Base-by-base conservation (phyloP, 441 rosid genomes). In the Theobroma grandiflorum region DNA sequence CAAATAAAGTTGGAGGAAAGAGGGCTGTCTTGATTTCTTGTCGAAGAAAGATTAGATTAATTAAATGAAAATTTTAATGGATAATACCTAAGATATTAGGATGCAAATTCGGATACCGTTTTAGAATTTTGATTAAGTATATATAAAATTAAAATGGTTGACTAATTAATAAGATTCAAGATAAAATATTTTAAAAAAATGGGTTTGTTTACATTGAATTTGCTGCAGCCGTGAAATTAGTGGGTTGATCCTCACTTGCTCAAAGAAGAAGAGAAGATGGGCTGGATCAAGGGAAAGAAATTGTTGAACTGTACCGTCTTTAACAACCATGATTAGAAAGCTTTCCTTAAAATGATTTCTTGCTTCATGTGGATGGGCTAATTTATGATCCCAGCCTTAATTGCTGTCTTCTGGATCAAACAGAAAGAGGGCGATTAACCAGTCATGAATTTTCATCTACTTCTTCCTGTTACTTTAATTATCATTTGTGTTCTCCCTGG, bases 211-310 rank as follows among this genome's bases (percentile, higher is more conserved):
- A 14, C 8, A 2, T 26, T 49, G 57, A 20, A 49, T 15, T 40
- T 6, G 33, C n/a, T 45, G 45, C 5, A 22, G 15, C 64, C 37
- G 5, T 22, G 9, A n/a, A 55, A 55, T 2, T 9, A 43, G 15
- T 43, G 72, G 72, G 72, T 33, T n/a, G 49, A 18, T 66, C 47
- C n/a, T 66, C 31, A 9, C 52, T n/a, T 40, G 8, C n/a, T 67
- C 52, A 38, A 67, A 10, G 31, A 67, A 4, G 52, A 40, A 63
- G 14, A 0, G 9, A 63, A 62, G 18, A 6, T 35, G 42, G 67
- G 67, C 43, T 35, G 9, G 33, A 14, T 47, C 35, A 0, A 14
- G 40, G 14, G n/a, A 62, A 33, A 62, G 42, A 52, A n/a, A 4
- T 16, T 52, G 57, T 52, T 52, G 7, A 15, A 6, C 57, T 6